phyloP scores from a whole-genome alignment of 495 filamentous ascomycete species.

The Oidiodendron maius region DNA sequence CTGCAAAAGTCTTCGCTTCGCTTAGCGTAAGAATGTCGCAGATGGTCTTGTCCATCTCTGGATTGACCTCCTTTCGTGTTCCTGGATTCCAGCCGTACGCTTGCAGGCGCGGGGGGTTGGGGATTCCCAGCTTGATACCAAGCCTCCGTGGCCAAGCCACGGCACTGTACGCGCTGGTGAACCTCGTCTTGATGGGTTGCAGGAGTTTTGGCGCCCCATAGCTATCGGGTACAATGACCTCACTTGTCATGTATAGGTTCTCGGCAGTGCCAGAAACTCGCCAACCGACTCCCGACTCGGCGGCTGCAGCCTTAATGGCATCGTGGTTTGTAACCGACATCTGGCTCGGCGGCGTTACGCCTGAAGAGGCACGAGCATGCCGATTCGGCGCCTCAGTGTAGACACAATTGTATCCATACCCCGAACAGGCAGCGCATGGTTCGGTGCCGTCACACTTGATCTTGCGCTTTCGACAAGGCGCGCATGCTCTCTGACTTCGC shows the following conservation, averaged over 20 bases:
- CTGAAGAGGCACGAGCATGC: neutral
- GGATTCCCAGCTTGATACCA: conserved; percentile 40
- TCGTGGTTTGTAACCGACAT: neutral
- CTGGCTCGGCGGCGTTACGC: neutral
- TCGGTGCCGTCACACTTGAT: conserved; percentile 23
- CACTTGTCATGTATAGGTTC: neutral
- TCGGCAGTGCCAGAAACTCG: neutral
- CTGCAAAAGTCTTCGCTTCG: conserved; percentile 30
- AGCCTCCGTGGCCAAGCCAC: conserved; percentile 45
- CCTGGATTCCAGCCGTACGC: conserved; percentile 50
- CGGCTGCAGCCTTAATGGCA: neutral
- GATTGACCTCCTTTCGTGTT: conserved; percentile 25
- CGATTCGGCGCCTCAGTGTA: conserved; percentile 1
- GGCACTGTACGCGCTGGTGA: conserved; percentile 43
- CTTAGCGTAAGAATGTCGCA: conserved; percentile 30
- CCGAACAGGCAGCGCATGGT: conserved; percentile 9
- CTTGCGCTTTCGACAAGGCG: conserved; percentile 32
- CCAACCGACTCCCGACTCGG: neutral
- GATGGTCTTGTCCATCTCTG: conserved; percentile 16
- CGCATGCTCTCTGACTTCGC: conserved; percentile 7
- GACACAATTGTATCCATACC: conserved; percentile 13
- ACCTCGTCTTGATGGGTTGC: conserved; percentile 17
- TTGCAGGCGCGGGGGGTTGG: conserved; percentile 41
- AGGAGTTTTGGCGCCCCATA: neutral
- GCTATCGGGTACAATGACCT: neutral